phyloP scores from a whole-genome alignment of 768 basidiomycete species.

The Leccinum pellstonianum region DNA sequence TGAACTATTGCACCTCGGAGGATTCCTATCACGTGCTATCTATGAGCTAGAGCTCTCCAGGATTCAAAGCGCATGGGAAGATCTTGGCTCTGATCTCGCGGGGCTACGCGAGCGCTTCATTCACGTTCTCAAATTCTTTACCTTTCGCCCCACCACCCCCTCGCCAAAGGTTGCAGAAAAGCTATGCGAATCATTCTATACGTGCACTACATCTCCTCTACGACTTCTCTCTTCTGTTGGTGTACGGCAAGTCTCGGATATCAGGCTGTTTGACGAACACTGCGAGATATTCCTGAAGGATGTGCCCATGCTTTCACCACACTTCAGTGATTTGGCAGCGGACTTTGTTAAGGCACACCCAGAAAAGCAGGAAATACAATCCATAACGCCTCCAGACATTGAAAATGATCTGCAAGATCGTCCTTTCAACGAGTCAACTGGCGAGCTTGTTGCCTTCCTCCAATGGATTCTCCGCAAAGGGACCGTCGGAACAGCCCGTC shows the following conservation, averaged over 20 bases:
- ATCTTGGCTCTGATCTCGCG: not conserved
- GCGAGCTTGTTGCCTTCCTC: slow-evolving; percentile 9
- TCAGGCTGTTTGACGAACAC: slow-evolving; percentile 28
- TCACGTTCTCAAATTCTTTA: slow-evolving; percentile 13
- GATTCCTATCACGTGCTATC: not conserved
- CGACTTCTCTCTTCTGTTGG: slow-evolving; percentile 29
- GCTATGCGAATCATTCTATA: slow-evolving; percentile 79
- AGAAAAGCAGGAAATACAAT: not conserved
- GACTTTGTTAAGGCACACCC: slow-evolving; percentile 40
- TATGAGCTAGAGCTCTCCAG: not conserved
- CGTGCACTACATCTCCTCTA: slow-evolving; percentile 38
- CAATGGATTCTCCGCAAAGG: not conserved
- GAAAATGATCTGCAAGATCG: not conserved
- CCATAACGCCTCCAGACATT: not conserved
- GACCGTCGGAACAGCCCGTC: not conserved
- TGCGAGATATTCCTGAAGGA: slow-evolving; percentile 44
- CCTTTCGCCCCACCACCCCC: slow-evolving; percentile 49
- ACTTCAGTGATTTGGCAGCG: slow-evolving; percentile 49
- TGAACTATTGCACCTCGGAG: not conserved
- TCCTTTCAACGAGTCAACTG: not conserved
- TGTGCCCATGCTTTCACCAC: slow-evolving; percentile 66
- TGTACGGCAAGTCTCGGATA: slow-evolving; percentile 57
- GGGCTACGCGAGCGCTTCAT: not conserved
- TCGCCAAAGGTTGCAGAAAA: slow-evolving; percentile 60
- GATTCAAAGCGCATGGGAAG: not conserved